phyloP scores from a whole-genome alignment of 2,329 filamentous ascomycete genomes.

The Aspergillus sclerotialis region DNA sequence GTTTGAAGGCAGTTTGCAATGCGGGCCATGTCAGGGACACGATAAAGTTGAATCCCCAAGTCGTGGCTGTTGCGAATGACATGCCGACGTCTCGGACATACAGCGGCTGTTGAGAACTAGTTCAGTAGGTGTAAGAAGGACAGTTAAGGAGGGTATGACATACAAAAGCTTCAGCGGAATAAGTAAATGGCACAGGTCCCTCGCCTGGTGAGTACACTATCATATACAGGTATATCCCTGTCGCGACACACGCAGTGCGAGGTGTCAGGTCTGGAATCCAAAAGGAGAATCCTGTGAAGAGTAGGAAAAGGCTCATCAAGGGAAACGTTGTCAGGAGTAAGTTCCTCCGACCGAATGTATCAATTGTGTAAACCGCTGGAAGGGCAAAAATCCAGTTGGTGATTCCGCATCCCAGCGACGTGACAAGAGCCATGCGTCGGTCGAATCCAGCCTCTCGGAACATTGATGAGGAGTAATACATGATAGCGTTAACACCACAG shows the following conservation, averaged over 20 bases:
- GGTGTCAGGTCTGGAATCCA: conserved; percentile 24
- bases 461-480: conserved; percentile 57
- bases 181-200: conserved; percentile 58
- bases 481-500: conserved; percentile 51
- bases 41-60: conserved; percentile 52
- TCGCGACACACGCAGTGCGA: conserved; percentile 36
- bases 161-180: conserved; percentile 56
- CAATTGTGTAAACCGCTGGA: conserved; percentile 59
- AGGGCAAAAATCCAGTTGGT: conserved; percentile 61
- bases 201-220: conserved; percentile 51
- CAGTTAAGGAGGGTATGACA: not conserved
- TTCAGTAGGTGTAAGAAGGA: not conserved
- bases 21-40: conserved; percentile 48
- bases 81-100: conserved; percentile 58
- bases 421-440: conserved; percentile 47
- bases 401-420: conserved; percentile 58
- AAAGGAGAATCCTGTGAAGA: conserved; percentile 47
- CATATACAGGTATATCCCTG: conserved; percentile 42
- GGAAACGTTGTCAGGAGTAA: conserved; percentile 58
- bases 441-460: conserved; percentile 51
- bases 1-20: conserved; percentile 41
- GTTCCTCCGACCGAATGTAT: conserved; percentile 58
- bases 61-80: conserved; percentile 50
- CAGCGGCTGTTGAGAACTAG: conserved; percentile 32
- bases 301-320: conserved; percentile 36